Evolutionary conservation across 495 filamentous ascomycete genomes (phyloP).

Genomic region (Penicillium verhagenii): DNA sequence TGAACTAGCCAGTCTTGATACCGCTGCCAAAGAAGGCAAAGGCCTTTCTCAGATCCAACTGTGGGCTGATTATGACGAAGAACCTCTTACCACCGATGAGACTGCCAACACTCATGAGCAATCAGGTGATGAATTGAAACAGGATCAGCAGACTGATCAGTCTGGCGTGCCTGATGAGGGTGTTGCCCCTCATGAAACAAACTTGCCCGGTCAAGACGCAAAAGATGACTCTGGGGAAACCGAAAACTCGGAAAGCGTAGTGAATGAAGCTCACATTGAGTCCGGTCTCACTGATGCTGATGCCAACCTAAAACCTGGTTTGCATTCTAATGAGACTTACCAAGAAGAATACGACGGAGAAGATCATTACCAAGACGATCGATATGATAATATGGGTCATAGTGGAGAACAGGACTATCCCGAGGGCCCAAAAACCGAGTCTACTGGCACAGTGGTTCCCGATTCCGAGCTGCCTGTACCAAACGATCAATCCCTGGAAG

Average conservation of each 20-base stretch:
- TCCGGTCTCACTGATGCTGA: background rate
- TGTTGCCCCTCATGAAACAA: conserved; percentile 1
- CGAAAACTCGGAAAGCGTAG: too few species aligned
- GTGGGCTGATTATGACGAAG: conserved; percentile 40
- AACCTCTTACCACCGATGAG: conserved; percentile 12
- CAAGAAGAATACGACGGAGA: background rate
- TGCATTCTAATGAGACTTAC: background rate
- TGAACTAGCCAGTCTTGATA: conserved; percentile 50
- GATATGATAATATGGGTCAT: background rate
- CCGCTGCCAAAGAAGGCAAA: conserved; percentile 56
- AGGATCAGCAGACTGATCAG: background rate
- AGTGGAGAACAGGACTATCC: conserved; percentile 24
- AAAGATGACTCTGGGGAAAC: background rate
- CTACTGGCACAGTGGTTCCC: conserved; percentile 30
- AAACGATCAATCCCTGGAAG: conserved; percentile 17
- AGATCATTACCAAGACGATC: background rate
- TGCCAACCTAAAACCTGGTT: background rate
- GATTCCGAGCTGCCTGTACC: conserved; percentile 14
- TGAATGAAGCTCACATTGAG: background rate
- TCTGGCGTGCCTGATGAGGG: background rate
- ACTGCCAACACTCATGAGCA: conserved; percentile 2
- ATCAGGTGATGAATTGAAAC: background rate
- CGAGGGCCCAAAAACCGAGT: conserved; percentile 33
- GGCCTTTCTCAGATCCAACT: conserved; percentile 53
- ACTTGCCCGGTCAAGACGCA: background rate